phyloP scores from a whole-genome alignment of 129 eudicot genomes.

The Glebionis coronaria region DNA sequence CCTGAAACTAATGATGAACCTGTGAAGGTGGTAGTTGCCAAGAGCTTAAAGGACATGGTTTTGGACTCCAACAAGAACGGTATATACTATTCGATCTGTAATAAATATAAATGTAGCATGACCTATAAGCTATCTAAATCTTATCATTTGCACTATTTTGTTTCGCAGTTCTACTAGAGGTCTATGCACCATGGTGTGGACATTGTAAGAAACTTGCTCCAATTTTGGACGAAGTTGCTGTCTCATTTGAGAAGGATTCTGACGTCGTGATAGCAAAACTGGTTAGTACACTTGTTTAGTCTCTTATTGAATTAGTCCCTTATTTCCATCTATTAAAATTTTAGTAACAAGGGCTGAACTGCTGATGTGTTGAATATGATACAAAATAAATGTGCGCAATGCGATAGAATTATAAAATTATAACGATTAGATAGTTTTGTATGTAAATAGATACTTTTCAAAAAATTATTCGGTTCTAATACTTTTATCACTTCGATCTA shows the following conservation, averaged over 20 bases:
- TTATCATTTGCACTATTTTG: neutral
- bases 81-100: too few relatives aligned
- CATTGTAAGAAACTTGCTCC: conserved; percentile 93
- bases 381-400: neutral
- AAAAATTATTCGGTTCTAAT: neutral
- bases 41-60: conserved; percentile 64
- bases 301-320: conserved; percentile 2
- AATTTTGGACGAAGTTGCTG: conserved; percentile 86
- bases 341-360: too few relatives aligned
- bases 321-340: neutral
- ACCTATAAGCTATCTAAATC: too few relatives aligned
- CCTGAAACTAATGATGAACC: conserved; percentile 78
- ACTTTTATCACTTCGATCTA: neutral
- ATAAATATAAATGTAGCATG: too few relatives aligned
- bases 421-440: neutral
- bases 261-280: conserved; percentile 75
- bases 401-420: neutral
- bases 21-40: conserved; percentile 85
- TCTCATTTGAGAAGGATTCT: conserved; percentile 57
- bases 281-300: conserved; percentile 38
- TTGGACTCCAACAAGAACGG: conserved; percentile 86
- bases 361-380: neutral
- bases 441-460: neutral
- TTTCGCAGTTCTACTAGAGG: conserved; percentile 69
- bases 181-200: conserved; percentile 97